Conservation (phyloP, 441 rosid species). For the Manihot esculenta region DNA sequence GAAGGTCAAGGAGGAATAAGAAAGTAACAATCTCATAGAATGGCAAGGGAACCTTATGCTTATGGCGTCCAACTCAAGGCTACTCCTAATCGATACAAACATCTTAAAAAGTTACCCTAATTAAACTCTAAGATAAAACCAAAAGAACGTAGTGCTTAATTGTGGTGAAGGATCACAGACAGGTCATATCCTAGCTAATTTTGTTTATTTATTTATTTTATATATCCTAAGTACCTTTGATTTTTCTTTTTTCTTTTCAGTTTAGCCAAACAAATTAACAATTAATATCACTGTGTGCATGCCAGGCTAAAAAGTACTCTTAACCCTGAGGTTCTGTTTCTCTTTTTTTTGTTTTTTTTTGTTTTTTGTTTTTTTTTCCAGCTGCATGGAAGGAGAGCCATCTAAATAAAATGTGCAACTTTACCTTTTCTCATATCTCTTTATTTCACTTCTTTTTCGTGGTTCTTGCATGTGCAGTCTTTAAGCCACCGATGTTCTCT, state of each 20-base stretch:
- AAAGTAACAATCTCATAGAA: too few species aligned
- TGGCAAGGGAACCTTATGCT: neutral
- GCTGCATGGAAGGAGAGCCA: slow-evolving; percentile 19
- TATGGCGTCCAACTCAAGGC: neutral
- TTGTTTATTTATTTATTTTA: neutral
- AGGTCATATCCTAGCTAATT: neutral
- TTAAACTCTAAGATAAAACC: neutral
- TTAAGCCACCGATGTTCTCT: neutral
- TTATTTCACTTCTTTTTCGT: neutral
- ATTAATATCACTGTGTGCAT: neutral
- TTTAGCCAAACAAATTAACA: too few species aligned
- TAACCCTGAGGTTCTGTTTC: neutral
- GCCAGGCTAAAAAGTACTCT: slow-evolving; percentile 27
- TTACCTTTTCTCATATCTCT: neutral
- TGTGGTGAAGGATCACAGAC: neutral
- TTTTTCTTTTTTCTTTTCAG: too few species aligned
- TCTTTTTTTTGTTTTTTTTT: too few species aligned
- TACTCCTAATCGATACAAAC: neutral
- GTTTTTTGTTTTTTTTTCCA: neutral
- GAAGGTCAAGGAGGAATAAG: too few species aligned
- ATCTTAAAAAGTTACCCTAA: neutral
- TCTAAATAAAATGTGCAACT: neutral
- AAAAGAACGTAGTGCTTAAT: too few species aligned
- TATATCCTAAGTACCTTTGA: too few species aligned
- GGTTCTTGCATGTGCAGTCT: slow-evolving; percentile 1